These are phyloP conservation scores for Zopfochytrium polystomum DNA, from an alignment of 371 early-diverging fungal species.

Conservation along the genomic window DNA sequence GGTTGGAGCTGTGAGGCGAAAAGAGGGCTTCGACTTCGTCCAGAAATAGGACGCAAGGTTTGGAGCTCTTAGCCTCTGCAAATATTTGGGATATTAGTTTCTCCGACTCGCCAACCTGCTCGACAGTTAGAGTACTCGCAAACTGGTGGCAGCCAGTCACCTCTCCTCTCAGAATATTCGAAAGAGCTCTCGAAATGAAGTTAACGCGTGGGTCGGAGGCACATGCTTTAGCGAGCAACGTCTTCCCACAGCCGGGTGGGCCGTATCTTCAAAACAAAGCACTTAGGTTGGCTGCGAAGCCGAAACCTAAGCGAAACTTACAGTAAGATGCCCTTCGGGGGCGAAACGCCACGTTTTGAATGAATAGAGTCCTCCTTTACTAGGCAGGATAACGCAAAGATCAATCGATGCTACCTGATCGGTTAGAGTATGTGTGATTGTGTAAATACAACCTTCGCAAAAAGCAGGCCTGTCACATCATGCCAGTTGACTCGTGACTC, in stretches of 20 bases:
- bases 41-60: constrained; percentile 42
- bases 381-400: background rate
- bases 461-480: background rate
- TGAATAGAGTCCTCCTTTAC: background rate
- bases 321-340: constrained; percentile 2
- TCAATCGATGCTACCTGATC: background rate
- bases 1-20: constrained; percentile 53
- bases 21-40: constrained; percentile 76
- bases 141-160: background rate
- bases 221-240: background rate
- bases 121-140: background rate
- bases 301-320: background rate
- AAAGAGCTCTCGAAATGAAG: background rate
- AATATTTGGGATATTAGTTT: constrained; percentile 29
- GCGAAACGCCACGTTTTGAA: background rate
- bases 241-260: background rate
- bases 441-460: background rate
- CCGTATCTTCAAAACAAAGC: too few relatives aligned
- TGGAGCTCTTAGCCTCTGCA: constrained; percentile 35
- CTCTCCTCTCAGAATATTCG: background rate
- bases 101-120: constrained; percentile 39
- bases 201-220: background rate
- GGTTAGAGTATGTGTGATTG: background rate
- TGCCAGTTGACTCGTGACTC: constrained; percentile 2
- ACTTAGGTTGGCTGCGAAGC: background rate